A percentile compares a stretch with the other conserved stretches of the same genome.
phyloP scores from a whole-genome alignment of 768 basidiomycete genomes.

The Pulveroboletus ravenelii region DNA sequence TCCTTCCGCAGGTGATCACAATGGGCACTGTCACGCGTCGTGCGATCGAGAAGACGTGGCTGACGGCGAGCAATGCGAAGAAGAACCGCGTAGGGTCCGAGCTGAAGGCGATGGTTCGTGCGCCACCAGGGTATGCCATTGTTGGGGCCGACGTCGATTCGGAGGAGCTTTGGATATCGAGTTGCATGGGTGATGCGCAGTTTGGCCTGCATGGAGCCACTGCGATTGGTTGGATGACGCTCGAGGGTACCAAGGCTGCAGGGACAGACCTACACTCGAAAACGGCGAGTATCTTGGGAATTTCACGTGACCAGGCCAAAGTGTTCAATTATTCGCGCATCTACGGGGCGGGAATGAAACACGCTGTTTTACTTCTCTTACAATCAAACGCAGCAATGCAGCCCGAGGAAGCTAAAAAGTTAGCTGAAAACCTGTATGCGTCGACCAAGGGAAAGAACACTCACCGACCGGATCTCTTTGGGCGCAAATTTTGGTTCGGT shows the following conservation, averaged over 20 bases:
- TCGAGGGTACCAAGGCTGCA: constrained; percentile 92
- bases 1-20: constrained; percentile 91
- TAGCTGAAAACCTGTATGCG: constrained; percentile 82
- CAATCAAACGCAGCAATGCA: constrained; percentile 81
- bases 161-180: constrained; percentile 98
- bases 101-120: constrained; percentile 95
- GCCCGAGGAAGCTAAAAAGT: constrained; percentile 69
- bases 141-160: constrained; percentile 99
- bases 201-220: constrained; percentile 96
- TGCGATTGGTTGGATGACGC: constrained; percentile 98
- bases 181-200: constrained; percentile 97
- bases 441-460: constrained; percentile 93
- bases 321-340: constrained; percentile 99
- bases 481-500: constrained; percentile 91
- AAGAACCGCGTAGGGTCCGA: constrained; percentile 97
- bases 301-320: constrained; percentile 92
- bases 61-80: constrained; percentile 98
- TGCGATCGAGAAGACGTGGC: constrained; percentile 97
- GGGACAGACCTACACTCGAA: constrained; percentile 97
- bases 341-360: constrained; percentile 96
- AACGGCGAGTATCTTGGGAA: constrained; percentile 88
- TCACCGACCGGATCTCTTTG: constrained; percentile 67
- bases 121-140: constrained; percentile 88
- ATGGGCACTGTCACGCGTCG: constrained; percentile 99
- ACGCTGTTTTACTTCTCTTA: constrained; percentile 81